Percentiles rank a stretch among this genome's conserved stretches.
These are phyloP conservation scores for Cordyceps javanica DNA, from an alignment of 2,329 filamentous ascomycete species.

Conservation along the genomic window DNA sequence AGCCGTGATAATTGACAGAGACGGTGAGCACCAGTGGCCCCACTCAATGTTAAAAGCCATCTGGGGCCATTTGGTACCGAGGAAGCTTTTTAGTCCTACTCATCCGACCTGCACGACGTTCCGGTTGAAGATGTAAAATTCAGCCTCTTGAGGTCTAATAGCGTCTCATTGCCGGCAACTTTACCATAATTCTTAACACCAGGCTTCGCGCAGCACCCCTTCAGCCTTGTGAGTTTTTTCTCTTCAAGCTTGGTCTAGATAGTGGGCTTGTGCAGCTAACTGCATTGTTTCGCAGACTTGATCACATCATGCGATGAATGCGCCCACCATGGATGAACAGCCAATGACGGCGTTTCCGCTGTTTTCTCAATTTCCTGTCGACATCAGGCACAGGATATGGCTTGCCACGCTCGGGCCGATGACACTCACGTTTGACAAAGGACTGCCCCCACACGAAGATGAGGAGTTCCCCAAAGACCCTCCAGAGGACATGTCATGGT, in stretches of 20 bases:
- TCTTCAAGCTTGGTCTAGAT: neutral
- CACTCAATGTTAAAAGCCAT: too few species aligned
- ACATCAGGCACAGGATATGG: conserved; percentile 8
- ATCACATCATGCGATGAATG: neutral
- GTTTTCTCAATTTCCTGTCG: neutral
- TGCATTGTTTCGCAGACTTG: neutral
- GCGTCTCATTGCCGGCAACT: neutral
- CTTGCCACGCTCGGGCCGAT: conserved; percentile 4
- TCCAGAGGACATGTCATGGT: neutral
- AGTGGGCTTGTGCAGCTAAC: neutral
- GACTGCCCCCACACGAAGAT: neutral
- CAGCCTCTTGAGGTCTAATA: neutral
- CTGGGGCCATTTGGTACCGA: too few species aligned
- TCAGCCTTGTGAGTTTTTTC: neutral
- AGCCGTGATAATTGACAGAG: too few species aligned
- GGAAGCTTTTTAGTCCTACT: neutral
- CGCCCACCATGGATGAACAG: neutral
- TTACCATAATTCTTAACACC: neutral
- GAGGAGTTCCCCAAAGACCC: neutral
- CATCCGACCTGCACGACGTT: neutral
- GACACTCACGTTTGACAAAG: neutral
- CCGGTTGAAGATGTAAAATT: neutral
- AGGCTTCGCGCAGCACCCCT: neutral
- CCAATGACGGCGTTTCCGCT: neutral
- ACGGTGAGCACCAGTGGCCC: too few species aligned